Evolutionary conservation across 2,329 filamentous ascomycete species (phyloP), one percentile per base, ranked within the genome.

Genomic region (Fusarium protoensiforme): DNA sequence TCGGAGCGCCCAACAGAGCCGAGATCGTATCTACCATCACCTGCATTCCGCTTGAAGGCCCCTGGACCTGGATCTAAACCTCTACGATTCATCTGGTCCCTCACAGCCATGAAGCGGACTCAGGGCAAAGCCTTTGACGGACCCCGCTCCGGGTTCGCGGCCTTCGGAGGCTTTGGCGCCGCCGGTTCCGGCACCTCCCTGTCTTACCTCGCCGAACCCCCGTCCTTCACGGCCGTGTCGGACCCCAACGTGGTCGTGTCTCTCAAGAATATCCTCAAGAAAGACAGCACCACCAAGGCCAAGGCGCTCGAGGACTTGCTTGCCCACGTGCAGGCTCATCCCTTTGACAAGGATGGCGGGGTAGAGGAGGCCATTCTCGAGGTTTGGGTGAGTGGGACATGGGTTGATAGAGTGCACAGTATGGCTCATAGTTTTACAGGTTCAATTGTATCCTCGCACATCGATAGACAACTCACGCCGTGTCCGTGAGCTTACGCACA

Each of bases 211-310:
- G 88, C 93, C 61, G 95, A 97, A 78, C 94, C 94, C 11, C 93
- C 94, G 56, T 93, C 98, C 78, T 90, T 98, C 75, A 91, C 91
- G 36, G 85, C 85, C 48, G 91, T 99, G 68, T 92, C 91, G 51
- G 92, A 98, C 76, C 89, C 95, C 9, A 93, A 96, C 78, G 87
- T 96, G 39, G 91, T 96, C 39, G 95, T 98, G 16, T 91, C 92
- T n/a, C 94, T 98, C 84, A 97, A 98, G 83, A 98, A 97, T 76
- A 84, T 98, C 5, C 88, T 92, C 59, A 99, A 98, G 84, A 97
- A 96, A 83, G 96, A 98, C 84, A 92, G 92, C 78, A 97, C 91
- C 13, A 99, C 96, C 39, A 97, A 98, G 81, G 88, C 92, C 9
- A 98, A 96, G 81, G 96, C 94, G 0, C 85, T 99, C 31, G 95